A percentile compares a stretch with the other conserved stretches of the same genome.
Conservation (phyloP, 441 rosid genomes). For the Pelargonium exstipulatum region DNA sequence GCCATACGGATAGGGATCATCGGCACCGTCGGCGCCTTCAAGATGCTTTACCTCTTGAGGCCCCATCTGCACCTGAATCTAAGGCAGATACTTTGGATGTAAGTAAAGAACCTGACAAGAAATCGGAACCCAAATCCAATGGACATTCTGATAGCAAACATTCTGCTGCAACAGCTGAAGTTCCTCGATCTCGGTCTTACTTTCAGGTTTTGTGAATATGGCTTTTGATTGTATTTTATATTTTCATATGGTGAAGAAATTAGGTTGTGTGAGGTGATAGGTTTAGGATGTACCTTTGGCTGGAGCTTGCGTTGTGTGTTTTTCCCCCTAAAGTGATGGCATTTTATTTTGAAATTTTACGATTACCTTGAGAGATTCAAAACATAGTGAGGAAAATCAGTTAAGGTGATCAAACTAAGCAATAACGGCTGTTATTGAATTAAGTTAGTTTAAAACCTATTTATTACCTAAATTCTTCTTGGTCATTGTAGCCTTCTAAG, state of each 20-base stretch:
- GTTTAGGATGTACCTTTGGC: neutral
- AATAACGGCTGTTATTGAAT: no score
- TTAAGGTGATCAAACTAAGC: no score
- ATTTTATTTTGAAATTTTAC: no score
- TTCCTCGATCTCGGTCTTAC: conserved; percentile 47
- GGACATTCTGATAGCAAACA: conserved; percentile 34
- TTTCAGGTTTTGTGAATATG: conserved; percentile 44
- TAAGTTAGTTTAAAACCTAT: no score
- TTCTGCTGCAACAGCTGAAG: conserved; percentile 39
- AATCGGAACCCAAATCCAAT: conserved; percentile 18
- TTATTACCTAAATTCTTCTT: no score
- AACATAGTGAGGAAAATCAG: no score
- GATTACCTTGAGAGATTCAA: no score
- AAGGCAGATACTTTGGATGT: conserved; percentile 30
- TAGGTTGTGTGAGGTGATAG: neutral
- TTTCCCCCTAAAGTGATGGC: no score
- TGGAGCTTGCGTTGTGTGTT: no score
- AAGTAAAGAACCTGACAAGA: conserved; percentile 43
- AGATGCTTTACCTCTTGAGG: conserved; percentile 57
- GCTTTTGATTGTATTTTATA: conserved; percentile 7
- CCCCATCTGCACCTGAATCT: conserved; percentile 24
- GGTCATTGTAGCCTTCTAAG: no score
- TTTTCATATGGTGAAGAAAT: neutral
- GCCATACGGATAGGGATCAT: conserved; percentile 31
- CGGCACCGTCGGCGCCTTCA: conserved; percentile 41